A percentile compares a stretch with the other conserved stretches of the same genome.
Evolutionary conservation across 352 stramenopile genomes (phyloP).

Genomic region (Phytopythium oedochilum): DNA sequence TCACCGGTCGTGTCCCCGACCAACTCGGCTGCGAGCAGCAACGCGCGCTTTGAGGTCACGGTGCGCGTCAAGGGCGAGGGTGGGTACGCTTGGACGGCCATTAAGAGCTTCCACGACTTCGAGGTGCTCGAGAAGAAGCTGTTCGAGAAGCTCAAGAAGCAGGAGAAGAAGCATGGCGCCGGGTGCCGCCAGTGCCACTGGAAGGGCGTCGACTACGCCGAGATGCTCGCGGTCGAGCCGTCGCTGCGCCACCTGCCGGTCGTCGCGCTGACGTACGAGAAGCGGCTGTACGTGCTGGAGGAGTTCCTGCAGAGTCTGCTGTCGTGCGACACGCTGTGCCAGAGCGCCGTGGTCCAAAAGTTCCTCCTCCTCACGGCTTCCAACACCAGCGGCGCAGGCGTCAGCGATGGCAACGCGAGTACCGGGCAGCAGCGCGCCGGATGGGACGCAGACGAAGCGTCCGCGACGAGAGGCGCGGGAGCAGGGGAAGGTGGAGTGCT

Average conservation of each 20-base stretch:
- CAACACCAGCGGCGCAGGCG: not conserved
- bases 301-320: slow-evolving; percentile 72
- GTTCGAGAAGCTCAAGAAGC: slow-evolving; percentile 55
- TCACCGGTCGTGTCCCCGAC: not conserved
- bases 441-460: not conserved
- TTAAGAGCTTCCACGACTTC: slow-evolving; percentile 72
- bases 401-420: not conserved
- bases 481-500: not conserved
- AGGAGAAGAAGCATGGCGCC: slow-evolving; percentile 60
- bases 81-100: slow-evolving; percentile 55
- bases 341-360: slow-evolving; percentile 70
- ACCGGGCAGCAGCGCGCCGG: not conserved
- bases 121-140: slow-evolving; percentile 64
- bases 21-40: slow-evolving; percentile 6
- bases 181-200: slow-evolving; percentile 43
- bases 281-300: slow-evolving; percentile 56
- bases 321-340: slow-evolving; percentile 61
- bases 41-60: slow-evolving; percentile 44
- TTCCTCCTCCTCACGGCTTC: slow-evolving; percentile 52
- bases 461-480: not conserved
- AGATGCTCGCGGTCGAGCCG: slow-evolving; percentile 41
- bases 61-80: slow-evolving; percentile 55
- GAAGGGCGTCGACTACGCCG: slow-evolving; percentile 69
- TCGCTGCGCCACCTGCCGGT: slow-evolving; percentile 38
- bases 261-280: slow-evolving; percentile 46